Conservation (phyloP, 345 rosid species). For the Laguncularia racemosa region DNA sequence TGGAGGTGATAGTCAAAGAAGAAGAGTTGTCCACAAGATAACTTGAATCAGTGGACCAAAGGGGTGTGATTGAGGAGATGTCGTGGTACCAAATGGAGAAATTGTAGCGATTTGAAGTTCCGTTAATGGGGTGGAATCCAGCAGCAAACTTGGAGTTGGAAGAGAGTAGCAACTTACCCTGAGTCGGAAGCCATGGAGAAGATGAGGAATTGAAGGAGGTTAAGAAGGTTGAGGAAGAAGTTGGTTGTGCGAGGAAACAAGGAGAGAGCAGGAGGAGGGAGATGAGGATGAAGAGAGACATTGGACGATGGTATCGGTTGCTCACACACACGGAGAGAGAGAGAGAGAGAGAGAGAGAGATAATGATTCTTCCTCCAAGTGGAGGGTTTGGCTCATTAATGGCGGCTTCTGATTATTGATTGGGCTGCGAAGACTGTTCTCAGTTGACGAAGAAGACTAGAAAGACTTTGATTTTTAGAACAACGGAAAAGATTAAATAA, state of each 20-base stretch:
- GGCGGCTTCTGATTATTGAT: too few relatives aligned
- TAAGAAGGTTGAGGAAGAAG: slow-evolving; percentile 15
- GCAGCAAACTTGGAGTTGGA: slow-evolving; percentile 46
- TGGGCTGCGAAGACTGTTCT: too few relatives aligned
- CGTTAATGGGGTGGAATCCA: slow-evolving; percentile 20
- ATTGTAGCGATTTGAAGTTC: slow-evolving; percentile 11
- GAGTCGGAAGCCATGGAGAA: slow-evolving; percentile 39
- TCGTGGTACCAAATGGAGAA: slow-evolving; percentile 50
- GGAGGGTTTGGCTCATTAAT: too few relatives aligned
- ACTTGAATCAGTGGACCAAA: slow-evolving; percentile 36
- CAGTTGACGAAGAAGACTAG: too few relatives aligned
- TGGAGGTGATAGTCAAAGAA: slow-evolving; percentile 19
- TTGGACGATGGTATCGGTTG: slow-evolving; percentile 3
- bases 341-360: neutral
- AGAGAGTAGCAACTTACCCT: slow-evolving; percentile 33
- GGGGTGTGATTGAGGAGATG: slow-evolving; percentile 10
- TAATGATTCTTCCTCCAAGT: neutral
- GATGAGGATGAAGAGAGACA: slow-evolving; percentile 19
- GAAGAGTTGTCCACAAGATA: slow-evolving; percentile 9
- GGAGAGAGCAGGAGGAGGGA: slow-evolving; percentile 7
- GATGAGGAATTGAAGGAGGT: slow-evolving; percentile 28
- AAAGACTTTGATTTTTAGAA: too few relatives aligned
- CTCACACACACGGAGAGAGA: neutral
- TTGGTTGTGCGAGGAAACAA: slow-evolving; percentile 5
- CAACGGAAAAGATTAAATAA: too few relatives aligned